A percentile compares a stretch with the other conserved stretches of the same genome.
Evolutionary conservation across 768 basidiomycete species (phyloP).

Genomic region (Tulasnella sp.): DNA sequence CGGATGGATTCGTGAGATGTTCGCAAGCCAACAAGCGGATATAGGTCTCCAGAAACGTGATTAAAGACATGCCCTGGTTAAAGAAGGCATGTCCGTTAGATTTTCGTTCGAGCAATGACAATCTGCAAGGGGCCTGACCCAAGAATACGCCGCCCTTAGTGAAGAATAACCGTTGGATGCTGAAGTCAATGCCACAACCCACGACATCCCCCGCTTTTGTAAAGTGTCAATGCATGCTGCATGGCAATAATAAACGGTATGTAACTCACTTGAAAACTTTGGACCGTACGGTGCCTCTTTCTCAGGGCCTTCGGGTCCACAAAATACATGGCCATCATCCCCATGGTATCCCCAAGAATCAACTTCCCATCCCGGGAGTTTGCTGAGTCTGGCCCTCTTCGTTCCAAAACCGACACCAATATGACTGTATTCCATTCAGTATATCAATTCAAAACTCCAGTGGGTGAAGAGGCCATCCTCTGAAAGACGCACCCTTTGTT

Average conservation of each 20-base stretch:
- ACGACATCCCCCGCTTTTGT: constrained; percentile 68
- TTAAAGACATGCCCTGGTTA: constrained; percentile 55
- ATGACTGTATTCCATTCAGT: constrained; percentile 35
- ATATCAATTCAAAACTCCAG: not conserved
- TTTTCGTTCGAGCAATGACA: no score
- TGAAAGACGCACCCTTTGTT: constrained; percentile 53
- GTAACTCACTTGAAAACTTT: constrained; percentile 63
- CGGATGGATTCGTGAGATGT: constrained; percentile 65
- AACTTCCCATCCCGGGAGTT: constrained; percentile 77
- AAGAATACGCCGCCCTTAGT: constrained; percentile 42
- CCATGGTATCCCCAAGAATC: constrained; percentile 89
- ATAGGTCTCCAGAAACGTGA: constrained; percentile 52
- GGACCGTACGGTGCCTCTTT: constrained; percentile 60
- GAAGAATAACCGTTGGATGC: constrained; percentile 30
- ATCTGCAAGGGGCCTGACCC: constrained; percentile 30
- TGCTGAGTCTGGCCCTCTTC: constrained; percentile 50
- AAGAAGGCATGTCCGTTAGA: constrained; percentile 3
- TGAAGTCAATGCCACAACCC: constrained; percentile 90
- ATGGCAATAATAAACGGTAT: not conserved
- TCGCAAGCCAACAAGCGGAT: constrained; percentile 82
- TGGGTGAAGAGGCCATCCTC: no score
- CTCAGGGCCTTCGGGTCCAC: constrained; percentile 45
- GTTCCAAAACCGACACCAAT: constrained; percentile 73
- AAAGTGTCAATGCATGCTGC: not conserved
- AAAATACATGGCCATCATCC: constrained; percentile 74